Base-by-base conservation (phyloP, 345 rosid species). In the Gossypium thurberi region DNA sequence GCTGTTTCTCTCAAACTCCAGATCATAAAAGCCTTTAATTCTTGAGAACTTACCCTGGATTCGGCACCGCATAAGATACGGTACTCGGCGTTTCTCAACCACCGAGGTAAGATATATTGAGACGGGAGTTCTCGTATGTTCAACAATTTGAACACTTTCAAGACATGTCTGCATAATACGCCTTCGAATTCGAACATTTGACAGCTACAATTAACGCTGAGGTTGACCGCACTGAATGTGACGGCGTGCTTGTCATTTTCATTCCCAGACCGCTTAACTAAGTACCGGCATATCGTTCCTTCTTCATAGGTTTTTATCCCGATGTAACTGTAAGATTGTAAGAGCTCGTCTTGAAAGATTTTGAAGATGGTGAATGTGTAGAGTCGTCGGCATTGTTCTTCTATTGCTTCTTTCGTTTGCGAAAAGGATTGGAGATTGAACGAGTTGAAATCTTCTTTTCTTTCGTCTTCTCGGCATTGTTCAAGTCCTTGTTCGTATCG, bases 1-100 rank as follows among this genome's bases (percentile, higher is more conserved):
- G 94, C 94, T 76, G 95, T 81, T 76, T 94, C 97, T 64, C 97
- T 88, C 78, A 94, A 82, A 82, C 98, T 94, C 98, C 97, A 94
- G 58, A 74, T 78, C 90, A 94, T 89, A 81, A 85, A 75, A 15
- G 91, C 79, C 85, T 85, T 87, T 0, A 87, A 84, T 65, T 94
- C 97, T 43, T 81, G 90, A 77, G 88, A 68, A 61, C 80, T 88
- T 44, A 81, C 78, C 21, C 85, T 88, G 7, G 97, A 85, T 64
- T 88, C 94, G 55, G 78, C 50, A 75, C 88, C 89, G 15, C 82
- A 77, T n/a, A 89, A 69, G 56, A 78, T 77, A 46, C 96, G 91
- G 63, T 82, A 81, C 82, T 89, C 94, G 0, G 97, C 96, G 57
- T 90, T 90, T 79, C 86, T 86, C 2, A 92, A 90, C 98, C 98